Percentiles rank a stretch among this genome's conserved stretches.
phyloP scores from a whole-genome alignment of 1,284 basidiomycete genomes.

The Fomitopsis palustris region DNA sequence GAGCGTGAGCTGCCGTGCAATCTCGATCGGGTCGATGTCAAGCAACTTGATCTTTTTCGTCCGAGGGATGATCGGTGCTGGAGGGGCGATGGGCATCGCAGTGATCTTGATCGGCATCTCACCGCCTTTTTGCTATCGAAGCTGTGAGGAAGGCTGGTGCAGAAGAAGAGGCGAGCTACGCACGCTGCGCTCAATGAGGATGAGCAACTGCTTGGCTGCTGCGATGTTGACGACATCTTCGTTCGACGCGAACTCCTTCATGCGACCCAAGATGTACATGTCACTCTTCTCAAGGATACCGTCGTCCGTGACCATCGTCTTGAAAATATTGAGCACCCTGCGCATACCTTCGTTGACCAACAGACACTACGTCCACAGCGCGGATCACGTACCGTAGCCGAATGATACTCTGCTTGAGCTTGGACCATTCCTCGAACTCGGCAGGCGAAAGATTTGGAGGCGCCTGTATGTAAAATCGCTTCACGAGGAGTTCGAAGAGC shows the following conservation, averaged over 20 bases:
- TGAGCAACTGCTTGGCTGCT: constrained; percentile 71
- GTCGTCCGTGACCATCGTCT: constrained; percentile 77
- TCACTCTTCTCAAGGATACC: constrained; percentile 84
- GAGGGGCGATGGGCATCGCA: constrained; percentile 44
- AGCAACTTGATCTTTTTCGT: constrained; percentile 77
- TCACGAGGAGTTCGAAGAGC: constrained; percentile 82
- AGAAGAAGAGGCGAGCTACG: constrained; percentile 27
- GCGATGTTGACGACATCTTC: constrained; percentile 61
- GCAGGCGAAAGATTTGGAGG: constrained; percentile 65
- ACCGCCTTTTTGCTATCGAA: constrained; percentile 51
- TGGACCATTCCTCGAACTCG: constrained; percentile 81
- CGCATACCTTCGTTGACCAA: neutral
- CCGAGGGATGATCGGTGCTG: constrained; percentile 78
- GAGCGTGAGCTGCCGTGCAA: constrained; percentile 93
- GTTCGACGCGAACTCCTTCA: constrained; percentile 75
- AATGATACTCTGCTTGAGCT: constrained; percentile 87
- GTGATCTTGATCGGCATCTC: constrained; percentile 49
- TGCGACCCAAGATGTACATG: constrained; percentile 68
- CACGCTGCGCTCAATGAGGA: constrained; percentile 75
- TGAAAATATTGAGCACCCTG: constrained; percentile 83
- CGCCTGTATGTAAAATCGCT: constrained; percentile 79
- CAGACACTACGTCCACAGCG: neutral
- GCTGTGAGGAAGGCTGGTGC: neutral
- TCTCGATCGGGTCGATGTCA: constrained; percentile 89
- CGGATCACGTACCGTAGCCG: constrained; percentile 68